These are phyloP conservation scores for Saccharomycopsis sp. DNA, from an alignment of 805 yeast genomes.

Conservation along the genomic window DNA sequence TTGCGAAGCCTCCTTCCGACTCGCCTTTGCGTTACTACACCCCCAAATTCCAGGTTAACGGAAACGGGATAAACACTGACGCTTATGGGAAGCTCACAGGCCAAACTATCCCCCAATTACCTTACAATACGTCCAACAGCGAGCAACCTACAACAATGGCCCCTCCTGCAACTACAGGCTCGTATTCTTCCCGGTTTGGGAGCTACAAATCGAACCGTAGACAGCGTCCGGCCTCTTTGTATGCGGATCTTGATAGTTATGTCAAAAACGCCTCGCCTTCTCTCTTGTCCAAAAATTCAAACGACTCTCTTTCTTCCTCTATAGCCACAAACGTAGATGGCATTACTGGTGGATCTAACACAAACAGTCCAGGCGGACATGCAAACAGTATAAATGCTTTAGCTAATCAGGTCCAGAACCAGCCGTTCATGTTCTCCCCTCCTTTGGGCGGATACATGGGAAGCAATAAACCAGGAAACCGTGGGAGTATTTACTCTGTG, in stretches of 20 bases:
- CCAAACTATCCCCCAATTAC: neutral
- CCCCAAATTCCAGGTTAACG: neutral
- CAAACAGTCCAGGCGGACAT: too few relatives aligned
- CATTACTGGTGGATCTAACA: neutral
- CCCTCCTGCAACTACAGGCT: neutral
- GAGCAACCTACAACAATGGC: neutral
- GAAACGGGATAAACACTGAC: neutral
- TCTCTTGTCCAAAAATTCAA: constrained; percentile 9
- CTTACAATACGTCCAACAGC: neutral
- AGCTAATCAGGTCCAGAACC: constrained; percentile 23
- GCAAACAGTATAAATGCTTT: neutral
- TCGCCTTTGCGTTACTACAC: neutral
- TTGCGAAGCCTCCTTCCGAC: neutral
- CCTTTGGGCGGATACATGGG: constrained; percentile 7
- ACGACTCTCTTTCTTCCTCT: constrained; percentile 21
- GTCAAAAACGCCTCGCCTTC: constrained; percentile 18
- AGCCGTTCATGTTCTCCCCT: constrained; percentile 7
- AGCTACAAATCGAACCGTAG: constrained; percentile 17
- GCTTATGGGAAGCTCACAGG: neutral
- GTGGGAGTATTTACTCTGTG: constrained; percentile 11
- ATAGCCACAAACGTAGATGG: neutral
- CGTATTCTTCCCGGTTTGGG: constrained; percentile 2
- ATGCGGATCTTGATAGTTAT: constrained; percentile 19
- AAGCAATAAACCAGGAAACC: constrained; percentile 6
- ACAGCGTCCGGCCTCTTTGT: constrained; percentile 19